phyloP scores from a whole-genome alignment of 768 basidiomycete species.

The Sarcomyxa edulis region DNA sequence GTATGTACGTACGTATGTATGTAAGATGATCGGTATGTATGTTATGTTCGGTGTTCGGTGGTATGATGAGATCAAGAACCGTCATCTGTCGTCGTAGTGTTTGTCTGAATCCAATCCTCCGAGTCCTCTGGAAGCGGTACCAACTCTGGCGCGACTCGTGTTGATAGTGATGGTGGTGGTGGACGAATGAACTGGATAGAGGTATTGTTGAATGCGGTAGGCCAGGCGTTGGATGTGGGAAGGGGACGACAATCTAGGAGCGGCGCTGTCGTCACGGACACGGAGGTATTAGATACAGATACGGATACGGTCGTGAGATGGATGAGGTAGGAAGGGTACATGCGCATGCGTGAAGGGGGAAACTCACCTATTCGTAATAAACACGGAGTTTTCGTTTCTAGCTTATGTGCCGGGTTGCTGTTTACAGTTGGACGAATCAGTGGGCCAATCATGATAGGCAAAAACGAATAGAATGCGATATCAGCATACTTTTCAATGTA shows the following conservation, averaged over 20 bases:
- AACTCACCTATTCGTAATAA: slow-evolving; percentile 48
- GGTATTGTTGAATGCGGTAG: slow-evolving; percentile 65
- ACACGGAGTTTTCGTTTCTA: slow-evolving; percentile 47
- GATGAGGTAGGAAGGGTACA: slow-evolving; percentile 9
- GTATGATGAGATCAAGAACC: no score
- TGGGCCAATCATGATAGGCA: neutral
- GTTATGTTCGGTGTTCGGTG: no score
- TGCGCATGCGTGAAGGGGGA: slow-evolving; percentile 6
- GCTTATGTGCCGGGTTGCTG: slow-evolving; percentile 49
- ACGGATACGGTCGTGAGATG: no score
- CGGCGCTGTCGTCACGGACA: slow-evolving; percentile 33
- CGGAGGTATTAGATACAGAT: slow-evolving; percentile 7
- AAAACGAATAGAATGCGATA: slow-evolving; percentile 5
- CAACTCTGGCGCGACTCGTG: no score
- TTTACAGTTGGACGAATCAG: slow-evolving; percentile 2
- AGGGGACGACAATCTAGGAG: slow-evolving; percentile 41
- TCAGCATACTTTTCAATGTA: slow-evolving; percentile 59
- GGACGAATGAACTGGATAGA: slow-evolving; percentile 45
- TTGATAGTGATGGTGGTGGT: no score
- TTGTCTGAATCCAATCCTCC: no score
- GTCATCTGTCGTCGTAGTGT: no score
- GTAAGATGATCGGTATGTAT: no score
- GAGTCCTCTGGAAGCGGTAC: no score
- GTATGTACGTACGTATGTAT: no score
- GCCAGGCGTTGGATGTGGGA: slow-evolving; percentile 42